phyloP scores from a whole-genome alignment of 2,329 filamentous ascomycete genomes.

The Scedosporium dehoogii region DNA sequence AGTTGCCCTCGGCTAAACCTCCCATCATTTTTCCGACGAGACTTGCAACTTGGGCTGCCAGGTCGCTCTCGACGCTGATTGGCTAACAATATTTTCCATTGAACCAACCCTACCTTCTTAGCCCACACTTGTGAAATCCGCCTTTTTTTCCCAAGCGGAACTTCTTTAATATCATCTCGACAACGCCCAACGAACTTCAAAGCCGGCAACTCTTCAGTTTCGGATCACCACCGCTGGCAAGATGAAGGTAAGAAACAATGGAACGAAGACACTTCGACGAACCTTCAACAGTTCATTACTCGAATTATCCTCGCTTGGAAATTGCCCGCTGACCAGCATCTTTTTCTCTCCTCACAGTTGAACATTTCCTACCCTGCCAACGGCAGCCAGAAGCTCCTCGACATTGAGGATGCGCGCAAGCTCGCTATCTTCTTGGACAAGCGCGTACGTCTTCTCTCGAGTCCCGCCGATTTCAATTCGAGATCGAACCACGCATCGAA shows the following conservation, averaged over 20 bases:
- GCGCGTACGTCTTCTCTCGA: constrained; percentile 52
- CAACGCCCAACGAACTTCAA: constrained; percentile 2
- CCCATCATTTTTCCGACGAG: not conserved
- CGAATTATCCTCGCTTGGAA: not conserved
- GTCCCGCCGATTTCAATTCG: not conserved
- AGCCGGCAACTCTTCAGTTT: constrained; percentile 1
- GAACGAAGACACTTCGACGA: not conserved
- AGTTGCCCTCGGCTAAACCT: constrained; percentile 1
- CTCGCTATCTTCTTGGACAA: constrained; percentile 98
- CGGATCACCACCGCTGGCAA: constrained; percentile 27
- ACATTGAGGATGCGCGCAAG: constrained; percentile 99
- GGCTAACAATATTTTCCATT: constrained; percentile 15
- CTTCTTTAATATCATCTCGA: constrained; percentile 4
- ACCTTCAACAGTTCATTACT: not conserved
- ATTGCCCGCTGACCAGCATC: constrained; percentile 19
- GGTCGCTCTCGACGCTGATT: constrained; percentile 18
- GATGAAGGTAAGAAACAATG: constrained; percentile 31
- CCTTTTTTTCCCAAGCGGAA: constrained; percentile 4
- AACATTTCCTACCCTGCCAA: constrained; percentile 88
- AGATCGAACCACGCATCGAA: not conserved
- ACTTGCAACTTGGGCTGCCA: not conserved
- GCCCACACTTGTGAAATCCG: constrained; percentile 27
- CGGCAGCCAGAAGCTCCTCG: constrained; percentile 98
- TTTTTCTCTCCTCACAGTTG: constrained; percentile 31
- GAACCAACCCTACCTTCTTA: constrained; percentile 28